These are phyloP conservation scores for Medicago ruthenica DNA, from an alignment of 306 rosid species.

Conservation along the genomic window DNA sequence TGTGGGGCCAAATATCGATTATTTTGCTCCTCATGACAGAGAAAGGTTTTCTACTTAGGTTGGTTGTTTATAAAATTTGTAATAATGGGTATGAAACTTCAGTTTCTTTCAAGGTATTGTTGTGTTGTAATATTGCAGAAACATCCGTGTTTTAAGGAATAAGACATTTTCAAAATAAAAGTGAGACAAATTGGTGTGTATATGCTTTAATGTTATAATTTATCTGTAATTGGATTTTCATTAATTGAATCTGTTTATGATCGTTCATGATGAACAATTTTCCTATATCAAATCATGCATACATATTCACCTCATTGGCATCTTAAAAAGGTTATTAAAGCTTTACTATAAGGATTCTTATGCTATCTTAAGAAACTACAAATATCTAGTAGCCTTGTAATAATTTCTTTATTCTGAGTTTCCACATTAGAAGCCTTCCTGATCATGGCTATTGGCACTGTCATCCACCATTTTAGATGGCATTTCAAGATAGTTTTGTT, in stretches of 20 bases:
- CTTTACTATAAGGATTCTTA: not conserved
- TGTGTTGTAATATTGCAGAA: conserved; percentile 31
- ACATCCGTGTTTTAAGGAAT: conserved; percentile 9
- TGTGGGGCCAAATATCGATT: conserved; percentile 69
- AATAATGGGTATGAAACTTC: conserved; percentile 3
- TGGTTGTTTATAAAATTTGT: conserved; percentile 20
- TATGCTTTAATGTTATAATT: not conserved
- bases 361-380: too few species aligned
- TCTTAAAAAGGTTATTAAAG: not conserved
- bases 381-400: too few species aligned
- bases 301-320: not conserved
- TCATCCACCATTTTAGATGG: too few species aligned
- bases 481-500: too few species aligned
- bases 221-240: not conserved
- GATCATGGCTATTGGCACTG: too few species aligned
- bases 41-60: conserved; percentile 65
- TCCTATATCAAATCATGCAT: not conserved
- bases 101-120: conserved; percentile 10
- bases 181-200: conserved; percentile 10
- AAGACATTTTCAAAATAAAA: conserved; percentile 37
- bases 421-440: too few species aligned
- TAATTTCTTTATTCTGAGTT: too few species aligned
- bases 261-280: not conserved
- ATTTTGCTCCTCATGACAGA: conserved; percentile 74
- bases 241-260: not conserved